phyloP scores from a whole-genome alignment of 2,329 filamentous ascomycete species.

The Rhinocladiella similis region DNA sequence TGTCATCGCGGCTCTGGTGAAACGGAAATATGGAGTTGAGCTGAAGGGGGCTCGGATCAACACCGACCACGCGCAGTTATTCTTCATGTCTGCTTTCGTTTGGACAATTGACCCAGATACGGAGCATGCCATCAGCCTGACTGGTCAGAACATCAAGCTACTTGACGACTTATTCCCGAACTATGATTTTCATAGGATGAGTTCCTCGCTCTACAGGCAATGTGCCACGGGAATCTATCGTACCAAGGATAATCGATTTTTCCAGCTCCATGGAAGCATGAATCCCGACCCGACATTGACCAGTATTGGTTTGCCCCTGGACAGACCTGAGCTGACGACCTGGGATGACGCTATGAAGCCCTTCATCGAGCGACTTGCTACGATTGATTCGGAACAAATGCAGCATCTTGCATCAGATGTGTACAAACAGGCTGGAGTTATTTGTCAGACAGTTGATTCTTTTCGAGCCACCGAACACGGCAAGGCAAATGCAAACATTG shows the following conservation, averaged over 20 bases:
- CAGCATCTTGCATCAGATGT: constrained; percentile 34
- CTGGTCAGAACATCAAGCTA: neutral
- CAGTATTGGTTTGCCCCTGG: constrained; percentile 36
- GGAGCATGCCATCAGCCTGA: constrained; percentile 14
- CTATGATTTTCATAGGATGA: constrained; percentile 60
- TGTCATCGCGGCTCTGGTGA: constrained; percentile 46
- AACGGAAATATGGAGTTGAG: constrained; percentile 45
- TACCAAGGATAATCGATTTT: constrained; percentile 46
- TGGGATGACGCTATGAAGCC: constrained; percentile 33
- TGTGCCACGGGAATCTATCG: constrained; percentile 45
- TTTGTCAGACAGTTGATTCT: constrained; percentile 39
- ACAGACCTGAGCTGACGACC: constrained; percentile 24
- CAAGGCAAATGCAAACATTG: constrained; percentile 42
- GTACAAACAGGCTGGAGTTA: constrained; percentile 42
- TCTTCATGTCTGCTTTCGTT: constrained; percentile 44
- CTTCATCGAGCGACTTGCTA: constrained; percentile 35
- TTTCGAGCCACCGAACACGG: constrained; percentile 42
- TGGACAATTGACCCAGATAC: constrained; percentile 38
- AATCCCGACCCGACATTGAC: constrained; percentile 46
- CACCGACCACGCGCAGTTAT: constrained; percentile 48
- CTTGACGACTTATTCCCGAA: constrained; percentile 47
- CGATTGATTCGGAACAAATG: constrained; percentile 30
- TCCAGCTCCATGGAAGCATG: constrained; percentile 49
- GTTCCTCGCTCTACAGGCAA: neutral
- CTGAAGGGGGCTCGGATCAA: constrained; percentile 48